These are phyloP conservation scores for Aspergillus cavernicola DNA, from an alignment of 495 filamentous ascomycete genomes.

Conservation along the genomic window DNA sequence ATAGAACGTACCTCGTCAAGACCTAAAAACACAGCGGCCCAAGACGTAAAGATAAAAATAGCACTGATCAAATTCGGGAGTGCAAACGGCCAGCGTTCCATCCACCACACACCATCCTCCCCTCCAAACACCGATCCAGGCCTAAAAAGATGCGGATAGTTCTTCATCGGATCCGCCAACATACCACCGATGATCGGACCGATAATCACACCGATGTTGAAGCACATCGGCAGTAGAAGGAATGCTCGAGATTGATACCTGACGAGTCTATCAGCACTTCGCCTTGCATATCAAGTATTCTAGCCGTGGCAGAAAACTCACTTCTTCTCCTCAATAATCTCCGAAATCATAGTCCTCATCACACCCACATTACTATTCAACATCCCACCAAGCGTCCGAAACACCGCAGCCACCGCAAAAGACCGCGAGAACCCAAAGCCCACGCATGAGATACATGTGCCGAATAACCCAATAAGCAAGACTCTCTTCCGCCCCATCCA, in stretches of 20 bases:
- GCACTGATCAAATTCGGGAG: constrained; percentile 60
- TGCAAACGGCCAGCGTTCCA: constrained; percentile 58
- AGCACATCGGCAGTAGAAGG: constrained; percentile 74
- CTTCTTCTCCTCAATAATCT: constrained; percentile 70
- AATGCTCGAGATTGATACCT: constrained; percentile 73
- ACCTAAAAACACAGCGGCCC: constrained; percentile 50
- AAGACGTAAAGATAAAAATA: constrained; percentile 47
- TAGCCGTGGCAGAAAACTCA: constrained; percentile 13
- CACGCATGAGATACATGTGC: constrained; percentile 65
- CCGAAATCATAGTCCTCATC: constrained; percentile 76
- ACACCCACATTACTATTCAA: constrained; percentile 82
- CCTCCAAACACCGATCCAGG: constrained; percentile 48
- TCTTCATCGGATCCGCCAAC: constrained; percentile 66
- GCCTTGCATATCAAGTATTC: too few species aligned
- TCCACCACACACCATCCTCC: constrained; percentile 55
- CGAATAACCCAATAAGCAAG: constrained; percentile 68
- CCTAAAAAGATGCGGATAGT: constrained; percentile 64
- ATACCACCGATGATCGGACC: constrained; percentile 63
- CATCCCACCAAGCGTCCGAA: constrained; percentile 67
- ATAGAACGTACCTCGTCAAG: constrained; percentile 52
- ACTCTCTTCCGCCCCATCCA: constrained; percentile 72
- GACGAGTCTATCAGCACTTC: too few species aligned
- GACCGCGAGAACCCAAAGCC: constrained; percentile 76
- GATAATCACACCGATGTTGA: constrained; percentile 70
- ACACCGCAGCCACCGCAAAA: constrained; percentile 65